These are phyloP conservation scores for Aspergillus asperescens DNA, from an alignment of 495 filamentous ascomycete genomes.

Conservation along the genomic window DNA sequence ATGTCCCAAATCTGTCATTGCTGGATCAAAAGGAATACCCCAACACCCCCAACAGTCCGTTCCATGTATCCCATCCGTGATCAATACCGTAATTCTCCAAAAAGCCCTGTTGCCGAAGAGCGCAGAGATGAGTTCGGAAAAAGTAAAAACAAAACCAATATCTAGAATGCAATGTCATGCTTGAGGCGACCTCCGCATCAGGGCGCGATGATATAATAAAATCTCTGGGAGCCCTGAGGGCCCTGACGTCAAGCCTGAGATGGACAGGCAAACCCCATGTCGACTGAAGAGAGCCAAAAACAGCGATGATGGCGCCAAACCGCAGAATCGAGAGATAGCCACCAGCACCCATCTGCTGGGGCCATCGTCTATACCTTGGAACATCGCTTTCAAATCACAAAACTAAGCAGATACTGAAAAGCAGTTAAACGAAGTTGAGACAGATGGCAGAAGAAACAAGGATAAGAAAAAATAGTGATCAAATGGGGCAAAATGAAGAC, in stretches of 20 bases:
- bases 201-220: constrained; percentile 24
- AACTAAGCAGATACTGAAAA: constrained; percentile 29
- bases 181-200: constrained; percentile 27
- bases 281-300: constrained; percentile 28
- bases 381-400: constrained; percentile 34
- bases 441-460: constrained; percentile 17
- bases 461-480: constrained; percentile 34
- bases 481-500: constrained; percentile 34
- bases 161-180: constrained; percentile 44
- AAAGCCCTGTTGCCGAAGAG: constrained; percentile 40
- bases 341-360: constrained; percentile 32
- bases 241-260: constrained; percentile 25
- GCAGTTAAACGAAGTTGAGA: constrained; percentile 26
- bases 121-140: constrained; percentile 34
- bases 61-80: constrained; percentile 45
- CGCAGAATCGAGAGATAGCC: constrained; percentile 38
- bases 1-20: constrained; percentile 23
- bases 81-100: constrained; percentile 46
- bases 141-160: constrained; percentile 21
- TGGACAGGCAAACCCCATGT: constrained; percentile 25
- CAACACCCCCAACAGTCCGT: constrained; percentile 45
- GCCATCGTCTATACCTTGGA: constrained; percentile 26
- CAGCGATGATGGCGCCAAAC: constrained; percentile 31
- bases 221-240: constrained; percentile 17
- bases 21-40: constrained; percentile 45